Conservation (phyloP, 805 yeast genomes). For the Kodamaea fukazawae region DNA sequence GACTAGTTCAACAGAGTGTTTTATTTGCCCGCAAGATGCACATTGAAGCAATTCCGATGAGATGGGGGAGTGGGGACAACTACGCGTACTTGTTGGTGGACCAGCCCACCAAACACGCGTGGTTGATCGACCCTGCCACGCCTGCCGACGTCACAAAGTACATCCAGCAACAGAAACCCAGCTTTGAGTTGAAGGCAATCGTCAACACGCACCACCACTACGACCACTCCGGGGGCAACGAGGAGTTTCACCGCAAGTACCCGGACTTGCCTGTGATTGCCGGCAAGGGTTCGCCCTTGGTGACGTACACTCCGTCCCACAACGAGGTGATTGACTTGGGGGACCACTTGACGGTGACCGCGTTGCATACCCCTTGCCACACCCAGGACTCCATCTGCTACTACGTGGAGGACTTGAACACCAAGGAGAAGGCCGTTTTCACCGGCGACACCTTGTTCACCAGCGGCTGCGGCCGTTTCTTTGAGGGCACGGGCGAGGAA, state of each 20-base stretch:
- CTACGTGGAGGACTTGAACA: slow-evolving; percentile 59
- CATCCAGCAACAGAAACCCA: slow-evolving; percentile 40
- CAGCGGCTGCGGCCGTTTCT: slow-evolving; percentile 95
- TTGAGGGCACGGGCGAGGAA: slow-evolving; percentile 82
- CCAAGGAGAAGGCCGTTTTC: slow-evolving; percentile 72
- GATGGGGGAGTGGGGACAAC: slow-evolving; percentile 94
- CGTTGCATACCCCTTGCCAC: slow-evolving; percentile 96
- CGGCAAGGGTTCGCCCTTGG: slow-evolving; percentile 77
- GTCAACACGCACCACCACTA: slow-evolving; percentile 96
- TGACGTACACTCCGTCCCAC: slow-evolving; percentile 68
- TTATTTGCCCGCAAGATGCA: slow-evolving; percentile 60
- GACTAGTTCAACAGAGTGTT: no score
- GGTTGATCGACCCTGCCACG: slow-evolving; percentile 92
- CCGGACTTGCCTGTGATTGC: slow-evolving; percentile 67
- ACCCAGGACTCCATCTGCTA: slow-evolving; percentile 96
- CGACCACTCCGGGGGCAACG: slow-evolving; percentile 92
- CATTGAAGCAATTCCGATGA: slow-evolving; percentile 78
- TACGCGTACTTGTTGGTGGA: slow-evolving; percentile 81
- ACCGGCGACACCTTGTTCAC: slow-evolving; percentile 95
- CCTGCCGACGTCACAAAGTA: slow-evolving; percentile 58
- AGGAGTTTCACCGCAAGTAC: slow-evolving; percentile 36
- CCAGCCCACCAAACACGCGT: slow-evolving; percentile 59
- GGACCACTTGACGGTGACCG: slow-evolving; percentile 59
- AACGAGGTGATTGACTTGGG: slow-evolving; percentile 64
- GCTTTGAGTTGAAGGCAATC: slow-evolving; percentile 62